Evolutionary conservation across 73 alveolate genomes (phyloP), one percentile per base, ranked within the genome.

Genomic region (Tetrahymena malaccensis): DNA sequence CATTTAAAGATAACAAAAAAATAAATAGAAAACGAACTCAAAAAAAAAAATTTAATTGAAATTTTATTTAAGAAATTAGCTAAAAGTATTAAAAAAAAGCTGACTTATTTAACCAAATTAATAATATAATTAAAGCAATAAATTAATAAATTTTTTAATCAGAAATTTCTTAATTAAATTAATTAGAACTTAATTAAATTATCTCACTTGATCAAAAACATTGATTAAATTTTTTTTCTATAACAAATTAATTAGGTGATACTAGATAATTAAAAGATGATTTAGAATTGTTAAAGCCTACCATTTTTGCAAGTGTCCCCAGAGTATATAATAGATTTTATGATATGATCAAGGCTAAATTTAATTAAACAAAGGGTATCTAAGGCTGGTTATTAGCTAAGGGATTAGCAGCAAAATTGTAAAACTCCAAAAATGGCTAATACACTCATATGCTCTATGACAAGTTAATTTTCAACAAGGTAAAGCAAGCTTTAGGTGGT

Each of bases 401-500:
- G 94, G 99, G 98, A 17, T 55, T 99, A 13, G 96, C 95, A 3
- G 43, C 98, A 31, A 98, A 98, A 57, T 94, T 97, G 35, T 50
- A 96, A 19, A 95, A 95, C 43, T 94, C 97, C 10, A 58, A 93
- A 43, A 94, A 94, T 35, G 93, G 93, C 15, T 98, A 97, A 31
- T 94, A 43, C 35, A 95, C 97, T 13, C 99, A 97, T 93, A 35
- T 94, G 43, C 85, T 98, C 17, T 99, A 85, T 85, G 97, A 95
- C 50, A 89, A 43, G 93, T 93, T 93, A 3, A 85, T 95, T 22
- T 98, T 99, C 55, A 22, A 85, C 25, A 94, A 93, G 84, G 96
- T 98, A 43, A 97, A 96, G 94, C 97, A 96, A 37, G 70, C 97
- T 8, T 89, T 98, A 34, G 99, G 99, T 9, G 99, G 99, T 19